Conservation (phyloP, 2,329 filamentous ascomycete species). For the Fusarium sulawesiense region DNA sequence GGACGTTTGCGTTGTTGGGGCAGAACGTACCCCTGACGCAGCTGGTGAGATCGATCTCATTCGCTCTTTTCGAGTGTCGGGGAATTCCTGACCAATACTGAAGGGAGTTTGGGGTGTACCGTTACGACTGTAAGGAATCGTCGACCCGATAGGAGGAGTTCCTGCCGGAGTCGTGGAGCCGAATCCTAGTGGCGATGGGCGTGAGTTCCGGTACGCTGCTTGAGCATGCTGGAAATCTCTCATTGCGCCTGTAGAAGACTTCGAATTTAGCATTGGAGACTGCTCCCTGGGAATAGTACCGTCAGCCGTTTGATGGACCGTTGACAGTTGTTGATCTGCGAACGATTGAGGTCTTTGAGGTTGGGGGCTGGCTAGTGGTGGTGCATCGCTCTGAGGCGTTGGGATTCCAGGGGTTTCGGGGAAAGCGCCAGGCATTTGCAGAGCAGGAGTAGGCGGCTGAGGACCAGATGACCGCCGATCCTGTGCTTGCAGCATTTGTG, state of each 20-base stretch:
- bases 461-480: conserved; percentile 18
- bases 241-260: conserved; percentile 23
- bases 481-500: conserved; percentile 8
- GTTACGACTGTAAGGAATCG: conserved; percentile 11
- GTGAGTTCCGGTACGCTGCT: conserved; percentile 25
- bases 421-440: conserved; percentile 20
- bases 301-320: conserved; percentile 32
- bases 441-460: conserved; percentile 18
- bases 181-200: conserved; percentile 28
- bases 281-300: conserved; percentile 32
- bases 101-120: conserved; percentile 32
- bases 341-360: conserved; percentile 34
- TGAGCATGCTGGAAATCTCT: conserved; percentile 23
- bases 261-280: conserved; percentile 20
- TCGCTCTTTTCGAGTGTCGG: conserved; percentile 16
- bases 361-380: conserved; percentile 32
- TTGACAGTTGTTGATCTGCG: conserved; percentile 20
- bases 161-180: conserved; percentile 36
- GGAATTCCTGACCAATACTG: conserved; percentile 14
- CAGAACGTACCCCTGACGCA: conserved; percentile 26
- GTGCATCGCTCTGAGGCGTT: conserved; percentile 4
- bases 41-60: conserved; percentile 34
- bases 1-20: conserved; percentile 27
- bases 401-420: conserved; percentile 16
- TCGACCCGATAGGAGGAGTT: conserved; percentile 24